Conservation (phyloP, 768 basidiomycete genomes). For the Russula emetica region DNA sequence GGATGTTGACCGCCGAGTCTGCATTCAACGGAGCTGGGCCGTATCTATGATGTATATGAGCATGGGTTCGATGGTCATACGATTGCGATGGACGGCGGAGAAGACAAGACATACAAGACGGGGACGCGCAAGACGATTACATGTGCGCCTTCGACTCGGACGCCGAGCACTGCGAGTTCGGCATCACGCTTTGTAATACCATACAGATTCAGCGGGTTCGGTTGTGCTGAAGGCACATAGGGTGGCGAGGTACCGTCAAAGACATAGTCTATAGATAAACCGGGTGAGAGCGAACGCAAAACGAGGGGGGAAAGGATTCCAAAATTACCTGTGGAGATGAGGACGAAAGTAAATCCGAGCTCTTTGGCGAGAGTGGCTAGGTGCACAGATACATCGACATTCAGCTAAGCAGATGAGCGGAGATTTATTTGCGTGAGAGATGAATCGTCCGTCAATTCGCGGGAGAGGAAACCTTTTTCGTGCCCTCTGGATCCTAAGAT, state of each 20-base stretch:
- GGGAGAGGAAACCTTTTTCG: slow-evolving; percentile 47
- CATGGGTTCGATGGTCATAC: slow-evolving; percentile 10
- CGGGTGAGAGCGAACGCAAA: not conserved
- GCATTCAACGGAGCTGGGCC: slow-evolving; percentile 80
- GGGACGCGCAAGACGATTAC: slow-evolving; percentile 81
- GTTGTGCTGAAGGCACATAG: slow-evolving; percentile 65
- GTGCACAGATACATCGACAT: slow-evolving; percentile 67
- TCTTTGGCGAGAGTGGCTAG: slow-evolving; percentile 64
- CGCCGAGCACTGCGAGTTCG: slow-evolving; percentile 68
- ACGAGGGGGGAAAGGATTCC: not conserved
- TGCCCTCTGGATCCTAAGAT: slow-evolving; percentile 60
- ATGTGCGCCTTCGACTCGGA: slow-evolving; percentile 52
- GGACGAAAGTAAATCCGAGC: slow-evolving; percentile 68
- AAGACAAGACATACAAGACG: slow-evolving; percentile 57
- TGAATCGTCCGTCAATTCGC: not conserved
- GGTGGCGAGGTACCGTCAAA: slow-evolving; percentile 93
- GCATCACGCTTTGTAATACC: slow-evolving; percentile 84
- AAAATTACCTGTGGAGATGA: slow-evolving; percentile 78
- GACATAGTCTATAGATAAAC: slow-evolving; percentile 70
- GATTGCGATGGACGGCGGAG: slow-evolving; percentile 1
- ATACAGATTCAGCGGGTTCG: slow-evolving; percentile 88
- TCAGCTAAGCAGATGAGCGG: slow-evolving; percentile 50
- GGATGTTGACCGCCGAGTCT: slow-evolving; percentile 85
- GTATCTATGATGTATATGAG: slow-evolving; percentile 50
- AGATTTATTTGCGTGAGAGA: slow-evolving; percentile 15